A percentile compares a stretch with the other conserved stretches of the same genome.
Evolutionary conservation across 352 stramenopile species (phyloP).

Genomic region (Aphanomyces astaci): DNA sequence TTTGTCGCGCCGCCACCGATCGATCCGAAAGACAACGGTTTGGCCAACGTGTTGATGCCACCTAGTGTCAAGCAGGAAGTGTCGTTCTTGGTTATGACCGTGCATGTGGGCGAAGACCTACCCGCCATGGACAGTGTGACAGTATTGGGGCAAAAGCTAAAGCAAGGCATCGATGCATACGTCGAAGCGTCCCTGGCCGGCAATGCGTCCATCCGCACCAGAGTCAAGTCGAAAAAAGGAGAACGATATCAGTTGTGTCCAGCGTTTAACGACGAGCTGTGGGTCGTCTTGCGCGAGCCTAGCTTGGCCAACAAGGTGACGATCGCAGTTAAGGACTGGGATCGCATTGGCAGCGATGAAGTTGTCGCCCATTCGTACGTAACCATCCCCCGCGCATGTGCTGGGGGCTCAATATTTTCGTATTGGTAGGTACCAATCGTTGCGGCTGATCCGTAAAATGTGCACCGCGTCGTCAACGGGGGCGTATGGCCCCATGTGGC

Average conservation of each 20-base stretch:
- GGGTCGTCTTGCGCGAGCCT: conserved; percentile 65
- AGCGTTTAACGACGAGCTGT: conserved; percentile 72
- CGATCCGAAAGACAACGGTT: conserved; percentile 32
- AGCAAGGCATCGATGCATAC: conserved; percentile 64
- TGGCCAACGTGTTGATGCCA: conserved; percentile 73
- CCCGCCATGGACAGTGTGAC: conserved; percentile 60
- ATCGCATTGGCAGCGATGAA: conserved; percentile 66
- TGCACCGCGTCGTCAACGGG: conserved; percentile 23
- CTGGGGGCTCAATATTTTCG: too few species aligned
- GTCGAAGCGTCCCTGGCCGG: conserved; percentile 50
- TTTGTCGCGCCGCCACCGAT: conserved; percentile 61
- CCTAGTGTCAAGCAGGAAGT: conserved; percentile 62
- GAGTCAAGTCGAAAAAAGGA: conserved; percentile 69
- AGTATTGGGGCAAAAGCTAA: conserved; percentile 34
- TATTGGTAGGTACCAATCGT: conserved; percentile 39
- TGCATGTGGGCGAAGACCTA: conserved; percentile 65
- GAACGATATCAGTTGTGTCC: conserved; percentile 53
- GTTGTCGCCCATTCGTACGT: conserved; percentile 54
- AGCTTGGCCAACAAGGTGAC: conserved; percentile 73
- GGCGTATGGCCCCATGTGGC: conserved; percentile 55
- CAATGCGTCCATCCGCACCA: conserved; percentile 52
- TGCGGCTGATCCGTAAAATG: conserved; percentile 66
- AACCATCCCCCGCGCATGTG: not conserved
- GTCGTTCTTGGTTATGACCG: conserved; percentile 50
- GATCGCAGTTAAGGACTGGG: conserved; percentile 66